Base-by-base conservation (phyloP, 2,329 filamentous ascomycete genomes). In the Phoma sp. region DNA sequence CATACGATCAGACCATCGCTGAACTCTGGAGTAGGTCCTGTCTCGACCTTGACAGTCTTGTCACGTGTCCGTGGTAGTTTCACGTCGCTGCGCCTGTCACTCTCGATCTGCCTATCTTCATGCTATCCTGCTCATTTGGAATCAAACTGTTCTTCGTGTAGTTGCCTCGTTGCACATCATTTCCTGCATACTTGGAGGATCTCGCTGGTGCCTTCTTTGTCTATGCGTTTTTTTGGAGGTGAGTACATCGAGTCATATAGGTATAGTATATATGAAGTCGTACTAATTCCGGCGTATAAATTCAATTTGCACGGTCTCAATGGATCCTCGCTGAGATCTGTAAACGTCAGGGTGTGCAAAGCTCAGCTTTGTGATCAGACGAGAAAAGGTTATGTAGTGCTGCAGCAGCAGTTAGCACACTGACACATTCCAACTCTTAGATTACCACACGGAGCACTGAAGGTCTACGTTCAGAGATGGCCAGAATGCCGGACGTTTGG, bases 361-460 rank as follows among this genome's bases (percentile, higher is more conserved):
- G 25, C 36, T 51, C 39, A 55, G 43, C 22, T 47, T 46, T 32
- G 50, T 50, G n/a, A 39, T 41, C 6, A 53, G 55, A 8, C 51
- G 35, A 4, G 51, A 51, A 13, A 39, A 48, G 17, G 47, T 27
- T 6, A 55, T 45, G 40, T 58, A 52, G n/a, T 40, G 37, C 21
- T 58, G 54, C 15, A 58, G 17, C 7, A 44, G 19, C 0, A 77
- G 76, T 77, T 80, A 82, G 65, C 82, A 79, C 57, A 55, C 56
- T 2, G 82, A 81, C 24, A 85, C 81, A 1, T 63, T 75, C 82
- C 81, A 84, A 69, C 84, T 84, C 36, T 79, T 80, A 50, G 47
- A 6, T 25, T 38, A 17, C 31, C 21, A 10, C 31, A 22, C 22
- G 13, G 22, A 27, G 15, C 10, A 17, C 1, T 13, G 12, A 3